These are phyloP conservation scores for Dactylonectria macrodidyma DNA, from an alignment of 2,329 filamentous ascomycete species.

Conservation along the genomic window DNA sequence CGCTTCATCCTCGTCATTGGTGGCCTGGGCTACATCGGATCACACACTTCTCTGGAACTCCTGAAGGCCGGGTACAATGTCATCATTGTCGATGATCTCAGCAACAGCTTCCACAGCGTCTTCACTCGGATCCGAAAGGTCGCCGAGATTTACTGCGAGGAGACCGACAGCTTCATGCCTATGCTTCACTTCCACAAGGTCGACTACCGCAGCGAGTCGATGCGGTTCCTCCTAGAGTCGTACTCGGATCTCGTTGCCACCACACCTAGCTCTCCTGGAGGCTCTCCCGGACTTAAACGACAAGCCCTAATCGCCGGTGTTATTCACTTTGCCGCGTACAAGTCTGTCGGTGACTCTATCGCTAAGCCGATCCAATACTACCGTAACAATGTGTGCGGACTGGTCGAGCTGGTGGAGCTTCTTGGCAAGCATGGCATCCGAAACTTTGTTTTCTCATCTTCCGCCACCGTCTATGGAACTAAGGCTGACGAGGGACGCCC, in stretches of 20 bases:
- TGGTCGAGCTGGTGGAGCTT: slow-evolving; percentile 71
- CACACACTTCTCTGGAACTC: slow-evolving; percentile 68
- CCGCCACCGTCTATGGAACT: slow-evolving; percentile 75
- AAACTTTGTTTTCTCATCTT: slow-evolving; percentile 77
- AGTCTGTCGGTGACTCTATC: slow-evolving; percentile 76
- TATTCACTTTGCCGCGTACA: slow-evolving; percentile 79
- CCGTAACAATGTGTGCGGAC: slow-evolving; percentile 75
- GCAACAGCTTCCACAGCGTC: slow-evolving; percentile 57
- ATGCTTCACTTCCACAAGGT: slow-evolving; percentile 56
- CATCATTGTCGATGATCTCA: slow-evolving; percentile 61
- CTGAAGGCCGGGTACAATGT: slow-evolving; percentile 69
- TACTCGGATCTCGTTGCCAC: slow-evolving; percentile 46
- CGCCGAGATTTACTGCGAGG: slow-evolving; percentile 28
- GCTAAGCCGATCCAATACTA: slow-evolving; percentile 73
- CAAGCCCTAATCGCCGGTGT: slow-evolving; percentile 59
- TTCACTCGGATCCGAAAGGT: slow-evolving; percentile 33
- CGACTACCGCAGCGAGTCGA: slow-evolving; percentile 56
- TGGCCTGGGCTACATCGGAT: slow-evolving; percentile 70
- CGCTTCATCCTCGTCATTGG: slow-evolving; percentile 64
- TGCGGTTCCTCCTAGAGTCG: slow-evolving; percentile 55
- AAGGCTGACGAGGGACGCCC: slow-evolving; percentile 66
- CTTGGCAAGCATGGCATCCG: slow-evolving; percentile 73
- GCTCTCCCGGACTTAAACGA: slow-evolving; percentile 13
- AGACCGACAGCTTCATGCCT: slow-evolving; percentile 33
- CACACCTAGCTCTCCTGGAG: slow-evolving; percentile 28